A percentile compares a stretch with the other conserved stretches of the same genome.
phyloP scores from a whole-genome alignment of 2,329 filamentous ascomycete genomes.

The Colletotrichum australisinense region DNA sequence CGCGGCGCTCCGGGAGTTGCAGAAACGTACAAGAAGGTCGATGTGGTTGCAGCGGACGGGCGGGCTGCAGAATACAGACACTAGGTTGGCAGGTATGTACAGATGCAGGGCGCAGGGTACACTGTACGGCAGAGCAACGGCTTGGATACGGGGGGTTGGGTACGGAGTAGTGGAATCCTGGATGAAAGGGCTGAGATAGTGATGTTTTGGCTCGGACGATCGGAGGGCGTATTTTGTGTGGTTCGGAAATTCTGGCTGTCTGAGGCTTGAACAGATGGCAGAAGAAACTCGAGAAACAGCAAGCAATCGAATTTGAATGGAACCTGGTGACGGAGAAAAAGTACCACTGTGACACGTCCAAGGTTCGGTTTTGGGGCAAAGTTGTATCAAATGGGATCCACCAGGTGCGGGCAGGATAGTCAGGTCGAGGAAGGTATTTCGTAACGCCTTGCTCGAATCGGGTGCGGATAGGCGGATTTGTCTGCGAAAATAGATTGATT shows the following conservation, averaged over 20 bases:
- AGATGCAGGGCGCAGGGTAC: constrained; percentile 1
- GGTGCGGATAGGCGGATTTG: background rate
- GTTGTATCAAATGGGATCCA: constrained; percentile 15
- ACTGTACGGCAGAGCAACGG: constrained; percentile 2
- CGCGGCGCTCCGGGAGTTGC: constrained; percentile 1
- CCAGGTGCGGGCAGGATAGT: constrained; percentile 8
- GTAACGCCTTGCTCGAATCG: constrained; percentile 29
- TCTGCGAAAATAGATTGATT: background rate
- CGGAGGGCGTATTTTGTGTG: background rate
- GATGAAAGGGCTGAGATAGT: background rate
- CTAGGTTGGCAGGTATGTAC: background rate
- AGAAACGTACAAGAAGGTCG: background rate
- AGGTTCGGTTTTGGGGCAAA: background rate
- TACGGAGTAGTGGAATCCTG: background rate
- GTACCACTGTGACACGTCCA: background rate
- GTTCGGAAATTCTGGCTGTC: too few species aligned
- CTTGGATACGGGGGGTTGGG: constrained; percentile 23
- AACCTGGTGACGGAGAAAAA: background rate
- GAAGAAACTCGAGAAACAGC: background rate
- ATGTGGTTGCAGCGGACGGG: background rate
- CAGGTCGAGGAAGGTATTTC: constrained; percentile 9
- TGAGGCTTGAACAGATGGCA: background rate
- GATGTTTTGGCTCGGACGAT: constrained; percentile 14
- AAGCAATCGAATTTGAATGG: background rate
- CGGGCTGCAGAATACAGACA: constrained; percentile 17